A percentile compares a stretch with the other conserved stretches of the same genome.
Conservation (phyloP, 129 eudicot genomes). For the Silybum marianum region DNA sequence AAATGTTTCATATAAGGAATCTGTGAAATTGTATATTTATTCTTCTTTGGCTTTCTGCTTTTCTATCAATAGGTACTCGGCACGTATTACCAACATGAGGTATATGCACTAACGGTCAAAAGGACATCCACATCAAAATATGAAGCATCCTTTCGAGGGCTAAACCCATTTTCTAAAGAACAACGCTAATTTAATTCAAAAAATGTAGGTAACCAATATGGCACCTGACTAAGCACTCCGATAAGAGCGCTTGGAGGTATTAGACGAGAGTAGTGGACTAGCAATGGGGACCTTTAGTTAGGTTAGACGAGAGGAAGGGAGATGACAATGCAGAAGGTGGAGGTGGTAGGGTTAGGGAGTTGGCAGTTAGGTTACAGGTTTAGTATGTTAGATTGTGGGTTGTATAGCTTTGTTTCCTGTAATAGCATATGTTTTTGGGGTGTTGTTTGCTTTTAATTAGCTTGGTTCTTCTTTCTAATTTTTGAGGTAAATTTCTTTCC, state of each 20-base stretch:
- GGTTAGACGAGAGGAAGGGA: not conserved
- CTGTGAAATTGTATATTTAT: not conserved
- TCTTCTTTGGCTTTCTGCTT: conserved; percentile 9
- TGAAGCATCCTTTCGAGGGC: not conserved
- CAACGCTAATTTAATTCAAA: not conserved
- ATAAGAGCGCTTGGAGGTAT: not conserved
- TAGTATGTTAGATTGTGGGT: not conserved
- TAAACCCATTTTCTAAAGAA: not conserved
- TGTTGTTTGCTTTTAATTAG: not conserved
- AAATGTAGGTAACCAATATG: not conserved
- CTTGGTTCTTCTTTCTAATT: not conserved
- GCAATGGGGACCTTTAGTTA: not conserved
- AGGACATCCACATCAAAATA: not conserved
- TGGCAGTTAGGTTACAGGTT: not conserved
- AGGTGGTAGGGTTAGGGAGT: not conserved
- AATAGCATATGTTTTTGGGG: not conserved
- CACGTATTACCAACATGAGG: not conserved
- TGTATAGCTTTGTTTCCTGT: not conserved
- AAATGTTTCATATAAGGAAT: not conserved
- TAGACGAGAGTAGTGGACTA: not conserved
- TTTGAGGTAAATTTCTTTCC: not conserved
- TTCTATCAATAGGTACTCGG: conserved; percentile 16
- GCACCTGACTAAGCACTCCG: not conserved
- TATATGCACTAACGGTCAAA: not conserved
- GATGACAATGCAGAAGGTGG: not conserved